phyloP scores from a whole-genome alignment of 2,329 filamentous ascomycete genomes.

The Alternaria ventricosa region DNA sequence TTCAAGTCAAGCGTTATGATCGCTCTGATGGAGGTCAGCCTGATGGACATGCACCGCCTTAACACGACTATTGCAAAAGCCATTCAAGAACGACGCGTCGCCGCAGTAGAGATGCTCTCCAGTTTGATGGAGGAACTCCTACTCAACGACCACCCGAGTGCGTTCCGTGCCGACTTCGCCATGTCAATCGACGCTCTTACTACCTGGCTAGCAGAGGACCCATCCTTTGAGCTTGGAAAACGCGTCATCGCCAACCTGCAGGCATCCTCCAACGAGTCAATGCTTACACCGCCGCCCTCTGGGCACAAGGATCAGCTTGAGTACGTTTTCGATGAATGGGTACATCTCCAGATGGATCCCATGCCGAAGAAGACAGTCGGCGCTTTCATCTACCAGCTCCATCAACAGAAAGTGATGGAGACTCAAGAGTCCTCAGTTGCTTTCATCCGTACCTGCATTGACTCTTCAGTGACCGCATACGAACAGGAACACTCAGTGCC shows the following conservation, averaged over 20 bases:
- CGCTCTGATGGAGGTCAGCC: slow-evolving; percentile 64
- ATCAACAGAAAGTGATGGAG: slow-evolving; percentile 74
- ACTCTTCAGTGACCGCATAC: slow-evolving; percentile 77
- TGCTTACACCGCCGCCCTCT: slow-evolving; percentile 62
- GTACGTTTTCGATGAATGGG: slow-evolving; percentile 97
- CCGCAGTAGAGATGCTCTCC: slow-evolving; percentile 79
- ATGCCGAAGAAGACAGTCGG: slow-evolving; percentile 73
- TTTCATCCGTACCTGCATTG: slow-evolving; percentile 82
- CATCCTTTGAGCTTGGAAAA: slow-evolving; percentile 68
- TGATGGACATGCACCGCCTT: slow-evolving; percentile 66
- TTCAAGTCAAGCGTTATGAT: slow-evolving; percentile 68
- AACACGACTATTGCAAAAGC: slow-evolving; percentile 74
- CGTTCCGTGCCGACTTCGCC: slow-evolving; percentile 84
- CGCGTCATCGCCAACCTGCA: slow-evolving; percentile 73
- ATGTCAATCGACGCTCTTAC: slow-evolving; percentile 81
- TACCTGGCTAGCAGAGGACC: slow-evolving; percentile 79
- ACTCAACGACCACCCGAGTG: slow-evolving; percentile 77
- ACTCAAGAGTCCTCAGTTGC: slow-evolving; percentile 76
- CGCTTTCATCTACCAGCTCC: slow-evolving; percentile 85
- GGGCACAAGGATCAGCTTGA: slow-evolving; percentile 83
- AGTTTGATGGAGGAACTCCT: slow-evolving; percentile 79
- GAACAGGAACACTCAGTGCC: slow-evolving; percentile 71
- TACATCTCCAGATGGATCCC: slow-evolving; percentile 78
- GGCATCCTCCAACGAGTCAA: slow-evolving; percentile 60
- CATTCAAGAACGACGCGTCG: slow-evolving; percentile 72